Evolutionary conservation across 192 early-diverging fungal genomes (phyloP).

Genomic region (Coemansia sp.): DNA sequence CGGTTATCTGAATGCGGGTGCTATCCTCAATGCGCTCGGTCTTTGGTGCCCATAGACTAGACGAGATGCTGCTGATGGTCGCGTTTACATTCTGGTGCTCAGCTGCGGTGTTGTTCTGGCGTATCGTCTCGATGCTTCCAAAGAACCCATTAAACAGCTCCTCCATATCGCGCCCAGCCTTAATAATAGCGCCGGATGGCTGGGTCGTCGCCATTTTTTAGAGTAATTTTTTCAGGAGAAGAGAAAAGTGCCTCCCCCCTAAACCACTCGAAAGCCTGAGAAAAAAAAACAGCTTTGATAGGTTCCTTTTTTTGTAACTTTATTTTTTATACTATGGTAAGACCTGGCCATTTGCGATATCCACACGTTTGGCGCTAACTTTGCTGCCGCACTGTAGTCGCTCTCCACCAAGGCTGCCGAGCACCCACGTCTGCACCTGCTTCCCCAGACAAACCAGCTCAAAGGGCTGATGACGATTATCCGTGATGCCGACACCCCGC

Average conservation of each 20-base stretch:
- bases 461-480: conserved; percentile 84
- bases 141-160: conserved; percentile 48
- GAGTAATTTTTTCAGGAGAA: neutral
- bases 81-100: conserved; percentile 23
- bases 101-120: conserved; percentile 11
- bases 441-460: conserved; percentile 71
- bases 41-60: conserved; percentile 40
- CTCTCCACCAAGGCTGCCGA: conserved; percentile 28
- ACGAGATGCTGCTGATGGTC: conserved; percentile 37
- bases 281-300: neutral
- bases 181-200: conserved; percentile 13
- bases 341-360: neutral
- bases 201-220: neutral
- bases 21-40: conserved; percentile 30
- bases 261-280: too few relatives aligned
- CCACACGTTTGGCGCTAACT: neutral
- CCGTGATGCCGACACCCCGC: conserved; percentile 69
- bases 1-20: conserved; percentile 13
- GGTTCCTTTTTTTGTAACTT: conserved; percentile 1
- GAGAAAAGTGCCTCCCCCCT: neutral
- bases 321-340: neutral
- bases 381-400: conserved; percentile 9
- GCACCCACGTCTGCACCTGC: conserved; percentile 63
- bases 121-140: conserved; percentile 42
- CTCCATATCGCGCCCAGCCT: conserved; percentile 41